Base-by-base conservation (phyloP, 176 grass and related monocot genomes). In the Typha latifolia region DNA sequence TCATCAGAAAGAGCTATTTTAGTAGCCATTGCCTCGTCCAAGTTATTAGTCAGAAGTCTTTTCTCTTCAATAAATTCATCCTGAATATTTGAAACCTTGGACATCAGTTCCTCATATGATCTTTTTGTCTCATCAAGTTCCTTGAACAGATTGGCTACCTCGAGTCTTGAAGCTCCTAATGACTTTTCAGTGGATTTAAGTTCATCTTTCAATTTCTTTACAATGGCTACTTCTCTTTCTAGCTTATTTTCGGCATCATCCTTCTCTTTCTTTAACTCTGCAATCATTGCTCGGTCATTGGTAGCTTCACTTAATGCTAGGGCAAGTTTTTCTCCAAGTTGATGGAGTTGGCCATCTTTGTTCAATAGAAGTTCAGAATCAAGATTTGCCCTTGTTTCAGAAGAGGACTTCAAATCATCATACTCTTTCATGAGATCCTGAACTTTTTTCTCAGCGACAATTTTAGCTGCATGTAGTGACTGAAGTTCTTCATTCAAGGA, bases 251-350 rank as follows among this genome's bases (percentile, higher is more conserved):
- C 83, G 14, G 79, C 79, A 48, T 72, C 74, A 72, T 83, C 62
- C 79, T 78, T 72, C 80, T 99, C 86, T 47, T 73, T 79, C 68
- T 87, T 86, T 81, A 99, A 59, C 62, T 81, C 71, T 61, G 74
- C 29, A 62, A 99, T 85, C 74, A 62, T 82, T 64, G 66, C 76
- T 62, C 31, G 77, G 74, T 78, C 79, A 70, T 83, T 94, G 64
- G 15, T 83, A 51, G 80, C 80, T 56, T 94, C 84, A 69, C 32
- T 75, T 77, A 94, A 74, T 66, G 77, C 84, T 82, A 76, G 27
- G 63, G 62, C 78, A 23, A 99, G 86, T 69, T 94, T 99, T 87
- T 76, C 77, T 68, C 85, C 81, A 78, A 99, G 56, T 21, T 81
- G 47, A 81, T 84, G 70, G 49, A 94, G 79, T 32, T 77, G 56